Conservation (phyloP, 2,329 filamentous ascomycete genomes). For the Truncatella angustata region DNA sequence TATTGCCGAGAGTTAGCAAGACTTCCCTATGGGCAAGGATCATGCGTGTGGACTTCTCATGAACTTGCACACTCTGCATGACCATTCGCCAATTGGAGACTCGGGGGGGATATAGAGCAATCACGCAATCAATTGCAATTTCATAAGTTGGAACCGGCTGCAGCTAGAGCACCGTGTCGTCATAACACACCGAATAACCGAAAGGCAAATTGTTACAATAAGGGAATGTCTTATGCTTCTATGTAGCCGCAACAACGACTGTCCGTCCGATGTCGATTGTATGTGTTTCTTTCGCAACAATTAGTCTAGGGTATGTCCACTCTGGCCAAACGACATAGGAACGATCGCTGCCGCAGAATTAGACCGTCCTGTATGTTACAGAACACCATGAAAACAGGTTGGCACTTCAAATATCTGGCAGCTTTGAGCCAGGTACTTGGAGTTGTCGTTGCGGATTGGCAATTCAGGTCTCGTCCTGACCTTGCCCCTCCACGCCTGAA, state of each 20-base stretch:
- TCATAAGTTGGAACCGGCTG: not conserved
- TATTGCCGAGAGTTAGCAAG: too few relatives aligned
- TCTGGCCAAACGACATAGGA: too few relatives aligned
- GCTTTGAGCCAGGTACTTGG: constrained; percentile 12
- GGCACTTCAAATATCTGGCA: constrained; percentile 11
- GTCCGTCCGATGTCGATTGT: too few relatives aligned
- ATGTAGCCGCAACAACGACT: too few relatives aligned
- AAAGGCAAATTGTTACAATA: too few relatives aligned
- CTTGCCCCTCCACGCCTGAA: constrained; percentile 43
- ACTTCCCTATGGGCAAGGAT: too few relatives aligned
- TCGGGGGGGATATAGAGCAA: not conserved
- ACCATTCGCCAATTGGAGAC: not conserved
- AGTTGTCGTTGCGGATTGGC: constrained; percentile 34
- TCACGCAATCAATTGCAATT: not conserved
- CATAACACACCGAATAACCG: not conserved
- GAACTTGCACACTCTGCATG: not conserved
- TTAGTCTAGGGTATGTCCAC: too few relatives aligned
- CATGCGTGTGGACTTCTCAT: not conserved
- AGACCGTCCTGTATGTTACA: not conserved
- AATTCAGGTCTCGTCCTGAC: constrained; percentile 44
- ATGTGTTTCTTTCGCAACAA: too few relatives aligned
- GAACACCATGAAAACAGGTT: constrained; percentile 16
- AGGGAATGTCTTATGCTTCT: too few relatives aligned
- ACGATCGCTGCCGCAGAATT: not conserved
- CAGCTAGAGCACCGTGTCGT: not conserved